Percentiles rank a stretch among this genome's conserved stretches.
Conservation (phyloP, 768 basidiomycete genomes). For the Tylopilus plumbeoviolaceoides region DNA sequence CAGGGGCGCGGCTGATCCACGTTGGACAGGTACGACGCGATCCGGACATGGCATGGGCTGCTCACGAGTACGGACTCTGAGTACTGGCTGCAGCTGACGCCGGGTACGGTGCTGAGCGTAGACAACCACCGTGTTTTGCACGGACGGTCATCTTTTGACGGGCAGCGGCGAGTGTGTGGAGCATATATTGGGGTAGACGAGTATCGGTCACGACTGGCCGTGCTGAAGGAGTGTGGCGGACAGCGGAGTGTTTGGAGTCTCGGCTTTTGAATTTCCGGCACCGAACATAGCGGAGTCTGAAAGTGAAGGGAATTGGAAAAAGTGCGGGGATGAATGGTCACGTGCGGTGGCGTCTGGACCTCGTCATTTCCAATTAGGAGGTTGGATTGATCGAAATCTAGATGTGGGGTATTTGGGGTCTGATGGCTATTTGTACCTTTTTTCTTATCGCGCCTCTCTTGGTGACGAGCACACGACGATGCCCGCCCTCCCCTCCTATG, state of each 20-base stretch:
- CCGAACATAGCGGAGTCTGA: constrained; percentile 17
- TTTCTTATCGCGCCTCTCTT: constrained; percentile 15
- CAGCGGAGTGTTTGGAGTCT: constrained; percentile 57
- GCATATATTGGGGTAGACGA: constrained; percentile 94
- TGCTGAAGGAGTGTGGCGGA: constrained; percentile 47
- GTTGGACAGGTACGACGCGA: constrained; percentile 68
- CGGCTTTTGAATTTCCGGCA: constrained; percentile 39
- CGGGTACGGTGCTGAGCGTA: constrained; percentile 88
- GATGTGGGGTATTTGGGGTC: constrained; percentile 21
- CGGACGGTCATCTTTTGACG: constrained; percentile 87
- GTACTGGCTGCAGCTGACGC: constrained; percentile 86
- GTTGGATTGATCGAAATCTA: not conserved
- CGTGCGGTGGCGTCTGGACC: no score
- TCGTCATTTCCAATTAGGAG: no score
- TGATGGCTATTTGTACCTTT: constrained; percentile 19
- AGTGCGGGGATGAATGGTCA: constrained; percentile 13
- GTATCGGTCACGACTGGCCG: constrained; percentile 73
- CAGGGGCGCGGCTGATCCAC: not conserved
- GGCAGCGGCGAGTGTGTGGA: constrained; percentile 89
- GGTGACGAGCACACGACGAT: constrained; percentile 8
- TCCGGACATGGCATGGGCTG: constrained; percentile 71
- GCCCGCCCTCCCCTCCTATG: constrained; percentile 10
- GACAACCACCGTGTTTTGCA: constrained; percentile 95
- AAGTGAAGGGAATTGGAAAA: constrained; percentile 20
- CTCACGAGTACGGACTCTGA: constrained; percentile 80